phyloP scores from a whole-genome alignment of 164 flowering plant genomes.

The Liquidambar formosana region DNA sequence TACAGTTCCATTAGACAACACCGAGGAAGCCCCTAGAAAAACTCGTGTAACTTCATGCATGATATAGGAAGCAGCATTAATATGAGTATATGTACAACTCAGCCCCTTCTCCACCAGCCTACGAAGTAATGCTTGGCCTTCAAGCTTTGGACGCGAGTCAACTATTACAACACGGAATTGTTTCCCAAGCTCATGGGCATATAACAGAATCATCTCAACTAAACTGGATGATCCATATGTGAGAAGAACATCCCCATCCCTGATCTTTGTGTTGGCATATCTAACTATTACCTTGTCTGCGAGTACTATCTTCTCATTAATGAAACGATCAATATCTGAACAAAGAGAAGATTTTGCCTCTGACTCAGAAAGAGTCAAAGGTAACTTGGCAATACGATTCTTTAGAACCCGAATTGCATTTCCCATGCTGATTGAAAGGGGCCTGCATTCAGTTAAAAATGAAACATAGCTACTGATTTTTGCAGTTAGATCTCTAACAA shows the following conservation, averaged over 20 bases:
- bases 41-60: constrained; percentile 93
- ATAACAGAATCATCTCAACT: constrained; percentile 74
- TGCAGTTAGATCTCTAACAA: constrained; percentile 70
- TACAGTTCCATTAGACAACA: constrained; percentile 87
- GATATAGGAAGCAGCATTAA: constrained; percentile 87
- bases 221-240: constrained; percentile 76
- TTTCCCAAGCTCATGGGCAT: constrained; percentile 90
- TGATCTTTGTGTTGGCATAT: constrained; percentile 83
- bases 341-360: constrained; percentile 74
- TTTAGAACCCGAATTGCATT: constrained; percentile 83
- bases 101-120: constrained; percentile 75
- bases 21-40: constrained; percentile 83
- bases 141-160: constrained; percentile 92
- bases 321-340: constrained; percentile 73
- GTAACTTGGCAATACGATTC: constrained; percentile 58
- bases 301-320: constrained; percentile 76
- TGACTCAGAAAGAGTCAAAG: constrained; percentile 58
- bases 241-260: constrained; percentile 92
- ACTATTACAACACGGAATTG: constrained; percentile 82
- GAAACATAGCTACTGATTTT: constrained; percentile 75
- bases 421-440: constrained; percentile 95
- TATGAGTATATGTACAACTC: constrained; percentile 85
- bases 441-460: constrained; percentile 78
- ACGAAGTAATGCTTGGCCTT: constrained; percentile 74
- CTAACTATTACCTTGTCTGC: constrained; percentile 82